Conservation (phyloP, 139 green algal species). For the Chlamydomonas incerta region DNA sequence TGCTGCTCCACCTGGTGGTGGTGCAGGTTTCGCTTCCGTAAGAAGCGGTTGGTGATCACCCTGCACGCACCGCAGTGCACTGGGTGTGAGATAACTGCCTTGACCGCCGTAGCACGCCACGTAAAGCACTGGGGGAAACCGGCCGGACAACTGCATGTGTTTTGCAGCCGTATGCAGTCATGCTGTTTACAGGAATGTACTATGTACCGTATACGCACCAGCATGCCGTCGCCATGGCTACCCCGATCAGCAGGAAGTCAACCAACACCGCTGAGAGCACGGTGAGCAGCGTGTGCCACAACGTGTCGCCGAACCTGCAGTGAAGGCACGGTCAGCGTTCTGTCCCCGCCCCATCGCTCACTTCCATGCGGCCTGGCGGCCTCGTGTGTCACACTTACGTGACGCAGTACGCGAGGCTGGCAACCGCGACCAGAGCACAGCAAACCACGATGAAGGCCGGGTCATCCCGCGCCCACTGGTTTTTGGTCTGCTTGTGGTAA, state of each 20-base stretch:
- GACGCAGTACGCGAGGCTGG: slow-evolving; percentile 85
- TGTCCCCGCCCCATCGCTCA: too few species aligned
- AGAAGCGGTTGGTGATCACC: slow-evolving; percentile 85
- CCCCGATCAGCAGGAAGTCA: slow-evolving; percentile 90
- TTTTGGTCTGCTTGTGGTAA: slow-evolving; percentile 99
- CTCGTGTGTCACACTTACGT: too few species aligned
- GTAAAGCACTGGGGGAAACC: too few species aligned
- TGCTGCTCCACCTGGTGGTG: slow-evolving; percentile 90
- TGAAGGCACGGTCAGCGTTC: too few species aligned
- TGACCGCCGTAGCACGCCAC: too few species aligned
- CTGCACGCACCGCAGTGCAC: too few species aligned
- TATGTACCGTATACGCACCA: too few species aligned
- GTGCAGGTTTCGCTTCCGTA: slow-evolving; percentile 72
- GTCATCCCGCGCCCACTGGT: slow-evolving; percentile 97
- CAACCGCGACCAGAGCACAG: slow-evolving; percentile 75
- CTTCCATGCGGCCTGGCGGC: too few species aligned
- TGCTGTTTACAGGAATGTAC: too few species aligned
- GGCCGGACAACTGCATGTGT: too few species aligned
- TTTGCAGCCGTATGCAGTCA: too few species aligned
- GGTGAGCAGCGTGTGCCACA: slow-evolving; percentile 68
- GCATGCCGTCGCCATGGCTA: slow-evolving; percentile 80
- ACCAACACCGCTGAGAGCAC: slow-evolving; percentile 79
- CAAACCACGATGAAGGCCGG: slow-evolving; percentile 94
- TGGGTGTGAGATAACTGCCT: too few species aligned
- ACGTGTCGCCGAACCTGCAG: slow-evolving; percentile 77